Evolutionary conservation across 2,329 filamentous ascomycete genomes (phyloP), one percentile per base, ranked within the genome.

Genomic region (Neofusicoccum umdonicola): DNA sequence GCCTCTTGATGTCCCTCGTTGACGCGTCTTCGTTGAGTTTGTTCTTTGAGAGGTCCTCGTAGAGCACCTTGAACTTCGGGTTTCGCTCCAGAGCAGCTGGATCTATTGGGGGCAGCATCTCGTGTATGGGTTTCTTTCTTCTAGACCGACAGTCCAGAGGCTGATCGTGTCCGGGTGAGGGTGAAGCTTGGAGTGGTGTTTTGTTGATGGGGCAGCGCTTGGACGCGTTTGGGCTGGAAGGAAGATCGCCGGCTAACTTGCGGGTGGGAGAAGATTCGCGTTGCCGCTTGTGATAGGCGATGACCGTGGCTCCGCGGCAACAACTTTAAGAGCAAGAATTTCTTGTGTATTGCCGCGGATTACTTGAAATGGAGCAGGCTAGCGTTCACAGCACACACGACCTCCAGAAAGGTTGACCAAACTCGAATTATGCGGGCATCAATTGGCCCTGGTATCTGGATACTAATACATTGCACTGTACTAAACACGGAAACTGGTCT

Each of bases 11-110:
- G 47, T 79, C 72, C 41, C 71, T 74, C 1, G 81, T 78, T 2
- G 80, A 79, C n/a, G 77, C 80, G 73, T 82, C 77, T 1, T 68
- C 52, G 62, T 81, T 79, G 4, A 82, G 68, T 69, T 79, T 80
- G 54, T 78, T 76, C 0, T 73, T 71, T 51, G 74, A 76, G 0
- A 83, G 69, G 67, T 82, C 79, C 51, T 78, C 76, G 69, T 82
- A 82, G 1, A 83, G 70, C 0, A 75, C 70, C 15, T 79, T 78
- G 63, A 83, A 82, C 39, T 76, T 78, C 0, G 80, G 78, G 62
- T 82, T 81, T 0, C 73, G 71, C 27, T 77, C 68, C 0, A 81
- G 65, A 0, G 77, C 68, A 1, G 66, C 65, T 0, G 76, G 73
- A 31, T 80, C 74, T 1, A 81, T 70, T 22, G 78, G 79, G 1